Percentiles rank a stretch among this genome's conserved stretches.
These are phyloP conservation scores for Epichloe sp. DNA, from an alignment of 2,329 filamentous ascomycete species.

Conservation along the genomic window DNA sequence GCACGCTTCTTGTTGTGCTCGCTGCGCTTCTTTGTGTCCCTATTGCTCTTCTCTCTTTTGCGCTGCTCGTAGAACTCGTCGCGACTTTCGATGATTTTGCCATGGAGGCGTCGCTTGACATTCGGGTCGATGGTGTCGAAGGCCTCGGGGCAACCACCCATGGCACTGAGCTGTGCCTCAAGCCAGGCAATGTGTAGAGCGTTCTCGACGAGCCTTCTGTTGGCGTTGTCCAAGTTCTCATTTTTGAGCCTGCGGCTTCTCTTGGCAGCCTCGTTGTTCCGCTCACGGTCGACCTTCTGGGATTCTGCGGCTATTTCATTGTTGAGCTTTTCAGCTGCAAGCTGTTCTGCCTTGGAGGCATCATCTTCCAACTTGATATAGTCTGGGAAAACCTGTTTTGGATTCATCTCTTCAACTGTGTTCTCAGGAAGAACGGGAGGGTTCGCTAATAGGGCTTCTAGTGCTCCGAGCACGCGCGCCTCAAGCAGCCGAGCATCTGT, in stretches of 20 bases:
- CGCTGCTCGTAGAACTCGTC: slow-evolving; percentile 1
- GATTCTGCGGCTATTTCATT: slow-evolving; percentile 15
- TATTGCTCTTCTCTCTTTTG: neutral
- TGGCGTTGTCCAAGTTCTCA: slow-evolving; percentile 6
- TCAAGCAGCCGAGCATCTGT: neutral
- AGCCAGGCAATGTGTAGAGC: slow-evolving; percentile 6
- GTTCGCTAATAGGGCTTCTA: neutral
- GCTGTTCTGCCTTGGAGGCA: neutral
- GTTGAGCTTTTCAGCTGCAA: slow-evolving; percentile 10
- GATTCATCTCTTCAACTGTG: slow-evolving; percentile 13
- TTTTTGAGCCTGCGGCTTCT: slow-evolving; percentile 17
- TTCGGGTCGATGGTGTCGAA: neutral
- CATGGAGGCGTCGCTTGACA: neutral
- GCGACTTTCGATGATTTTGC: neutral
- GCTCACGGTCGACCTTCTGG: slow-evolving; percentile 15
- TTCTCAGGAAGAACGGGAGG: slow-evolving; percentile 18
- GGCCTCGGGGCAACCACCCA: slow-evolving; percentile 2
- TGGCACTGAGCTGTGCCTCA: neutral
- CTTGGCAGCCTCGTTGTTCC: slow-evolving; percentile 27
- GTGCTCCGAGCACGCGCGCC: neutral
- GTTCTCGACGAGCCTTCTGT: slow-evolving; percentile 6
- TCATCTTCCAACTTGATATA: slow-evolving; percentile 9
- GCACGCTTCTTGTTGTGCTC: slow-evolving; percentile 3
- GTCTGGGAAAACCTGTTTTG: slow-evolving; percentile 13
- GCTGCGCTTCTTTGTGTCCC: neutral